Percentiles rank a stretch among this genome's conserved stretches.
phyloP scores from a whole-genome alignment of 768 basidiomycete species.

The Leccinum longicurvipes region DNA sequence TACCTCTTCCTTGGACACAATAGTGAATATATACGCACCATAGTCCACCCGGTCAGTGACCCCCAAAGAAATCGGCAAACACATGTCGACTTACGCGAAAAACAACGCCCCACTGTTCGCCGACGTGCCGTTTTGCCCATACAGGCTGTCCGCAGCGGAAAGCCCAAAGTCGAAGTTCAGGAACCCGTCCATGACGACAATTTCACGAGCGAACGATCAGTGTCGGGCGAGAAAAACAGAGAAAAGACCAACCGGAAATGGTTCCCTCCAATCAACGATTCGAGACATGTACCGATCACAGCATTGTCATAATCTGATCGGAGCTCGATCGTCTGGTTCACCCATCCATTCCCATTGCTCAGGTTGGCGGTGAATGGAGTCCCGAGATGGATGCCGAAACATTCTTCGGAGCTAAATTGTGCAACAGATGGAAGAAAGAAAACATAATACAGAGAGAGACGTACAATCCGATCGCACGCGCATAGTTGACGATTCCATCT shows the following conservation, averaged over 20 bases:
- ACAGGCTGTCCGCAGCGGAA: slow-evolving; percentile 40
- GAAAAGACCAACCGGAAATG: slow-evolving; percentile 40
- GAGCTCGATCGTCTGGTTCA: slow-evolving; percentile 43
- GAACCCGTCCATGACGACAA: no score
- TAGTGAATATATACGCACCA: slow-evolving; percentile 16
- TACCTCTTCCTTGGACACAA: slow-evolving; percentile 48
- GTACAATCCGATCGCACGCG: slow-evolving; percentile 61
- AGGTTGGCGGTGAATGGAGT: slow-evolving; percentile 40
- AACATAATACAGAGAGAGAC: slow-evolving; percentile 12
- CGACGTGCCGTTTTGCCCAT: slow-evolving; percentile 52
- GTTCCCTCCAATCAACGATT: slow-evolving; percentile 44
- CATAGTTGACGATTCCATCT: slow-evolving; percentile 55
- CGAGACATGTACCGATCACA: slow-evolving; percentile 41
- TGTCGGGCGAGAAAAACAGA: no score
- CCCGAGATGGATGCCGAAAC: slow-evolving; percentile 35
- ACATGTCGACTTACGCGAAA: slow-evolving; percentile 43
- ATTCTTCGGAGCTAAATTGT: slow-evolving; percentile 38
- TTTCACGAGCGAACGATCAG: no score
- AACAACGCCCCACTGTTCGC: slow-evolving; percentile 54
- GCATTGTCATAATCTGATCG: slow-evolving; percentile 40
- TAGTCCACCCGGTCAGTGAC: neutral
- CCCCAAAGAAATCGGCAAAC: neutral
- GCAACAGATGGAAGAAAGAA: neutral
- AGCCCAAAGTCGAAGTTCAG: neutral
- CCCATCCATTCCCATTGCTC: slow-evolving; percentile 44